Base-by-base conservation (phyloP, 371 early-diverging fungal species). In the Zancudomyces culisetae region DNA sequence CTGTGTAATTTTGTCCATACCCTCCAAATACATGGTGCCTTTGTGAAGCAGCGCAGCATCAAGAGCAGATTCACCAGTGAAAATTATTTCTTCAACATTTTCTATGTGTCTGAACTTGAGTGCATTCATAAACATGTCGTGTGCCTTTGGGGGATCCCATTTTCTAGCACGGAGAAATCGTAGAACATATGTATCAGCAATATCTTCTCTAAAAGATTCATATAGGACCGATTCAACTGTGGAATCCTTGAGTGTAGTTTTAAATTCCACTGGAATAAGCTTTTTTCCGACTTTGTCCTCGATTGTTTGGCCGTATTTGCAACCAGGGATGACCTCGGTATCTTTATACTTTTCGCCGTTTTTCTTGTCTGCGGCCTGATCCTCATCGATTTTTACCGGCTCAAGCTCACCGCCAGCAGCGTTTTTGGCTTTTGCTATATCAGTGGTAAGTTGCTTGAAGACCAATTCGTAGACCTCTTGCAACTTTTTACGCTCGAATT, bases 91-190 rank as follows among this genome's bases (percentile, higher is more conserved):
- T 20, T 60, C 59, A 8, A 73, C 68, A 20, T 62, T 62, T 47
- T 60, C 61, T 47, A 60, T 51, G 12, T 55, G 26, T 24, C 78
- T 64, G 78, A 78, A 78, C 41, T 62, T 57, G 23, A 79, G 20
- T 13, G 64, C 59, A 2, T 59, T 52, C 4, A 69, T 29, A 15
- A 70, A 54, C 78, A 76, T 75, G n/a, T 42, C 51, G 43, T 68
- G 60, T n/a, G 79, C 74, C 54, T 58, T 60, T 23, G 59, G 56
- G 8, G 74, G 49, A 42, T 79, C 68, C 71, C 73, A 78, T 49
- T 79, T 79, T 23, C 78, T 57, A 2, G 78, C 78, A 12, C 79
- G 56, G 46, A 77, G 55, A 56, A 75, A 78, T 29, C 79, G 61
- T 40, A 77, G 68, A 42, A 70, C 35, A 39, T 73, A 52, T 19